phyloP scores from a whole-genome alignment of 2,329 filamentous ascomycete genomes.

The Aspergillus latus region DNA sequence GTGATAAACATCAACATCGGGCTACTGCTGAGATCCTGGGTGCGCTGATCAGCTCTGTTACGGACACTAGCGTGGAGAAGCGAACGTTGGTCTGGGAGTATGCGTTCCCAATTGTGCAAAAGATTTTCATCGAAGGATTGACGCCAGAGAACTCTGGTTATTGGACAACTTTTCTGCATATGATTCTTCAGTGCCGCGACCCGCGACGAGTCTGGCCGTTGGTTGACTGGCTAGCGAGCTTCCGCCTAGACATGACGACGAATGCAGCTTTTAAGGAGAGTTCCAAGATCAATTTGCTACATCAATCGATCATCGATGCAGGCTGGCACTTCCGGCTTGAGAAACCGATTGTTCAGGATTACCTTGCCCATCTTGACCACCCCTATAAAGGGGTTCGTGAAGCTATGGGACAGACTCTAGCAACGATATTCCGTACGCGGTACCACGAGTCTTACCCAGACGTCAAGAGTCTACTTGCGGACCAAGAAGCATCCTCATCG shows the following conservation, averaged over 20 bases:
- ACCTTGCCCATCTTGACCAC: constrained; percentile 88
- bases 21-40: constrained; percentile 92
- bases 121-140: constrained; percentile 84
- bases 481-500: constrained; percentile 76
- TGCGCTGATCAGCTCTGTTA: constrained; percentile 75
- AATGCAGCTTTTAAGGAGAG: constrained; percentile 99
- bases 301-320: constrained; percentile 80
- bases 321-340: constrained; percentile 97
- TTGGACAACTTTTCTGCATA: constrained; percentile 91
- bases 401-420: constrained; percentile 85
- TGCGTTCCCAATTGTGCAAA: constrained; percentile 81
- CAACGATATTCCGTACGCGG: constrained; percentile 82
- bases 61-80: constrained; percentile 72
- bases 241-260: constrained; percentile 88
- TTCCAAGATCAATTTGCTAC: constrained; percentile 90
- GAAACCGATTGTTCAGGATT: constrained; percentile 83
- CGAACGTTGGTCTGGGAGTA: constrained; percentile 82
- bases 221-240: constrained; percentile 76
- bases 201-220: constrained; percentile 84
- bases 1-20: constrained; percentile 95
- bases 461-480: constrained; percentile 70
- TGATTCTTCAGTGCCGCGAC: constrained; percentile 84
- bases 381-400: constrained; percentile 97
- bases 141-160: constrained; percentile 94
- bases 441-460: constrained; percentile 93